These are phyloP conservation scores for Phoma herbarum DNA, from an alignment of 2,329 filamentous ascomycete genomes.

Conservation along the genomic window DNA sequence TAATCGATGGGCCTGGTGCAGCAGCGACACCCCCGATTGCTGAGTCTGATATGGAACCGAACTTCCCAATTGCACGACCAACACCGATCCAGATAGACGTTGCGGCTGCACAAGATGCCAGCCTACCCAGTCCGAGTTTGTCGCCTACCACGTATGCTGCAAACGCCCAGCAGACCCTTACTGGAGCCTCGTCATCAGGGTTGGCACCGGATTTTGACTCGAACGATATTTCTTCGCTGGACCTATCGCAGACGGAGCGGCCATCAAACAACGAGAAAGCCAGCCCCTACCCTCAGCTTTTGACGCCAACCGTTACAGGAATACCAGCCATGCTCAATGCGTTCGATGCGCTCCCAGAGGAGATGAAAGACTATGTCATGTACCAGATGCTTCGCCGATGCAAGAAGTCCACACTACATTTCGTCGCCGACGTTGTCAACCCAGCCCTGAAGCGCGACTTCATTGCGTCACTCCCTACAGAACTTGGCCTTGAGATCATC, in stretches of 20 bases:
- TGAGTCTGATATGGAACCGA: constrained; percentile 73
- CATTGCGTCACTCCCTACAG: constrained; percentile 80
- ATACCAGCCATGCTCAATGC: constrained; percentile 86
- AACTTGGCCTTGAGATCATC: constrained; percentile 87
- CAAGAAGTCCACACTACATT: constrained; percentile 84
- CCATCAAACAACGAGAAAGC: constrained; percentile 25
- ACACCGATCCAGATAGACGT: constrained; percentile 68
- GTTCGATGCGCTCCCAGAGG: constrained; percentile 89
- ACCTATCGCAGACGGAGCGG: constrained; percentile 39
- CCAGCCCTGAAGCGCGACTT: constrained; percentile 96
- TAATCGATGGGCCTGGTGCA: constrained; percentile 56
- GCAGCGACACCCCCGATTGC: constrained; percentile 80
- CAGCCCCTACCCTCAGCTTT: constrained; percentile 46
- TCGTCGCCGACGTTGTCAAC: constrained; percentile 90
- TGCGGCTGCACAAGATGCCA: constrained; percentile 82
- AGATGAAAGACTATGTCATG: constrained; percentile 96
- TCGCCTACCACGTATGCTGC: constrained; percentile 89
- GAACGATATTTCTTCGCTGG: constrained; percentile 50
- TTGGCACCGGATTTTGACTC: constrained; percentile 45
- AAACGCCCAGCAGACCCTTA: constrained; percentile 54
- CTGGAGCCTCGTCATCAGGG: constrained; percentile 36
- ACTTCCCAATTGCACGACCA: constrained; percentile 52
- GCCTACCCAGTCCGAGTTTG: constrained; percentile 90
- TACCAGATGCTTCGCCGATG: constrained; percentile 92
- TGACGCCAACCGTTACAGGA: constrained; percentile 67